Conservation (phyloP, 2,329 filamentous ascomycete species). For the Penicillium sp. region DNA sequence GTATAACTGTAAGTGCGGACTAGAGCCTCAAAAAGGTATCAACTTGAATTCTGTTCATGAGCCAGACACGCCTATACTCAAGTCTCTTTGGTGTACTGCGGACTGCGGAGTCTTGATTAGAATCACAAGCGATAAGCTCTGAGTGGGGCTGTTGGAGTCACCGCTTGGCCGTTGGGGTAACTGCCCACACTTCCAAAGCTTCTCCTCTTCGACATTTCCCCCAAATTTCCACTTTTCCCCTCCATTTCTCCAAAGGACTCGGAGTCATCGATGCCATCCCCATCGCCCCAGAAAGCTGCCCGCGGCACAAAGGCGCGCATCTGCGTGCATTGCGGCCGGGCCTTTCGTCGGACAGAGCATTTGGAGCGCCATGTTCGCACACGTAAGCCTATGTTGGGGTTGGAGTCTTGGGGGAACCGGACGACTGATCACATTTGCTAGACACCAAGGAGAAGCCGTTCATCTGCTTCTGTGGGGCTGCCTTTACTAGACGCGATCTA, state of each 20-base stretch:
- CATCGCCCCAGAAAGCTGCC: constrained; percentile 31
- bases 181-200: constrained; percentile 4
- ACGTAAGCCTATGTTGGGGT: constrained; percentile 29
- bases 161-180: constrained; percentile 18
- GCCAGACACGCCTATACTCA: neutral
- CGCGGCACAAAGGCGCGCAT: constrained; percentile 36
- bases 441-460: constrained; percentile 42
- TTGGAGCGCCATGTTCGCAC: constrained; percentile 41
- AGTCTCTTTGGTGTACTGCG: too few species aligned
- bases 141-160: constrained; percentile 25
- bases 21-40: neutral
- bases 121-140: neutral
- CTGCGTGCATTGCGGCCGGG: constrained; percentile 38
- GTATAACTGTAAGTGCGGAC: neutral
- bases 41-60: neutral
- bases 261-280: constrained; percentile 34
- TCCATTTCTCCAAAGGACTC: constrained; percentile 30
- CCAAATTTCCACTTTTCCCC: constrained; percentile 16
- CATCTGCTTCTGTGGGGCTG: constrained; percentile 39
- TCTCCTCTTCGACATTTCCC: constrained; percentile 9
- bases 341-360: constrained; percentile 39
- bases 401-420: neutral
- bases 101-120: neutral
- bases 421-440: constrained; percentile 19
- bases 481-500: constrained; percentile 39